Base-by-base conservation (phyloP, 139 green algal species). In the Protoeuglena noctilucae region DNA sequence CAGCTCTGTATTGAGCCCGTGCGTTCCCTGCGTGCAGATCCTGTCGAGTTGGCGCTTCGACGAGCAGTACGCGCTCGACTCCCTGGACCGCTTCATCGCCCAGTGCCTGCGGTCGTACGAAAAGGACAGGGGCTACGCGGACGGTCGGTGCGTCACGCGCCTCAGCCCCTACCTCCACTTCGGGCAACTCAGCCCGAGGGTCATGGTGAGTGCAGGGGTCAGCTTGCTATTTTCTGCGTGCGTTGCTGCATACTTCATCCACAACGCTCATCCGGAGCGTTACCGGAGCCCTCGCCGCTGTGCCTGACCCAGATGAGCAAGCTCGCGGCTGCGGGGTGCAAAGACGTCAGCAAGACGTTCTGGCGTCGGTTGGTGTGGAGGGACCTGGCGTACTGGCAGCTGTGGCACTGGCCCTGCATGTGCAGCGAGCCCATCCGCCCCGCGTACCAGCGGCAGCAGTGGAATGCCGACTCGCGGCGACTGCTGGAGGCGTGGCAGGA, bases 351-450 rank as follows among this genome's bases (percentile, higher is more conserved):
- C 53, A 78, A 78, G 54, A 79, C 72, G 4, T 79, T 79, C 59
- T 57, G 58, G 56, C 58, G 75, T 21, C 72, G 78, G 7, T 58
- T 83, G 23, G 53, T 74, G 4, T 87, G 75, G 75, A 55, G 78
- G 0, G 78, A 87, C 50, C 63, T 87, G 26, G 71, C 75, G 3
- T 82, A 83, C 69, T 87, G 78, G 78, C 68, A 78, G 69, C 69
- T 87, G 51, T 48, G 74, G 50, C 69, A 78, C 57, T 84, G 72
- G 72, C 76, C 76, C 14, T 1, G 48, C 49, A 72, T 83, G 68
- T 14, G 60, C 17, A 48, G 27, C 14, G 17, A 70, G 23, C 66
- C 67, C 54, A 73, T 82, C 16, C 57, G 74, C 34, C 9, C 9
- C 34, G 34, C 34, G n/a, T n/a, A n/a, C n/a, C n/a, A n/a, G n/a